Base-by-base conservation (phyloP, 2,329 filamentous ascomycete genomes). In the Alternaria sp. region DNA sequence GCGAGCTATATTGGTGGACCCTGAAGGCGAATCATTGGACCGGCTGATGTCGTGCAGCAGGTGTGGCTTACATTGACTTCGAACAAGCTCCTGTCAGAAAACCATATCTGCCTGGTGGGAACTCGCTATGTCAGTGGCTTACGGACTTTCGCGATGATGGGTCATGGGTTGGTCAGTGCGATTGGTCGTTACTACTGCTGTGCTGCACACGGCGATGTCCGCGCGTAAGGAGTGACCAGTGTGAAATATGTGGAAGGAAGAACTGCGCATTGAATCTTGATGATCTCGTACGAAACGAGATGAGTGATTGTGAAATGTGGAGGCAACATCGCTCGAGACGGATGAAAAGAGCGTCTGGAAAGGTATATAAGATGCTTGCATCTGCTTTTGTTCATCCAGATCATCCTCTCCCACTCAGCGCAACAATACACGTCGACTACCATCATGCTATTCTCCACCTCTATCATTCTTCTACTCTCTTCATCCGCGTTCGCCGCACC, bases 1-100 rank as follows among this genome's bases (percentile, higher is more conserved):
- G 45, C 45, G 18, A 49, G 28, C 11, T 49, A 34, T 16, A 22
- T 49, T 49, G 18, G 45, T 49, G 45, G 45, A 34, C 28, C 28
- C 28, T 22, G 18, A 5, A 14, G 5, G 7, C 12, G 2, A 5
- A 11, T 22, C 28, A 49, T 49, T 34, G 18, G 28, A 16, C 45
- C 28, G 45, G 45, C 12, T 49, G 45, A 49, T 49, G 11, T 49
- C 45, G 18, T 49, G 45, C 45, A 49, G 28, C 38, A 20, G 14
- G 6, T 34, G 30, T 49, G 45, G 28, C 45, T 34, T 49, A 49
- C 28, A 49, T 32, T 32, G 18, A 32, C 45, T 34, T 49, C 12
- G 6, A 49, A 10, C 28, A 49, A 34, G 16, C 22, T 34, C 28
- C 45, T 49, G 28, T 34, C 18, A 8, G 28, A 16, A 14, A 11